Percentiles rank a stretch among this genome's conserved stretches.
phyloP scores from a whole-genome alignment of 495 filamentous ascomycete genomes.

The Penicillium bovifimosum region DNA sequence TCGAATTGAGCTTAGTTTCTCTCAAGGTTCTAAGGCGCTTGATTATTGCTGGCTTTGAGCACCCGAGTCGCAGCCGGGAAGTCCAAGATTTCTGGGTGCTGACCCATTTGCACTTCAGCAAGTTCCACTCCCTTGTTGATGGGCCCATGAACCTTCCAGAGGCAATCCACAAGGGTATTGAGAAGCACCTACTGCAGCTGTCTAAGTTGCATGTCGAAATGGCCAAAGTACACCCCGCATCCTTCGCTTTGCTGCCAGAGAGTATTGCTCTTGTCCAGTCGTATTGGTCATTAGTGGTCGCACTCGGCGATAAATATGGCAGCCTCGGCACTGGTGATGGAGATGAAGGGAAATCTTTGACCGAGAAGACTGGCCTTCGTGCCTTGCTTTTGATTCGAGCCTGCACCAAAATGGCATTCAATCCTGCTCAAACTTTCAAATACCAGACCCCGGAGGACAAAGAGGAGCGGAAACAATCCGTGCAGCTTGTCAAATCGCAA shows the following conservation, averaged over 20 bases:
- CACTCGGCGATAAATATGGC: slow-evolving; percentile 65
- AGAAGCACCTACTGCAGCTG: slow-evolving; percentile 82
- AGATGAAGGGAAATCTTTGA: slow-evolving; percentile 49
- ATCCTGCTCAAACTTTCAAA: slow-evolving; percentile 71
- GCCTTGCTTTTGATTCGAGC: slow-evolving; percentile 77
- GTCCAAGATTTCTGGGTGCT: slow-evolving; percentile 73
- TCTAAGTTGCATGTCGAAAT: slow-evolving; percentile 89
- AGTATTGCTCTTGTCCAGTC: slow-evolving; percentile 66
- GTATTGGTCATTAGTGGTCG: slow-evolving; percentile 77
- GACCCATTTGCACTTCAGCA: slow-evolving; percentile 63
- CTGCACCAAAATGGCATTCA: slow-evolving; percentile 78
- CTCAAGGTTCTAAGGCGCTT: slow-evolving; percentile 78
- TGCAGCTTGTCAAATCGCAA: slow-evolving; percentile 58
- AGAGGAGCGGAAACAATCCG: slow-evolving; percentile 60
- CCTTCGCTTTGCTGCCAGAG: slow-evolving; percentile 74
- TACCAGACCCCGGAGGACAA: slow-evolving; percentile 67
- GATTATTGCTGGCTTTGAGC: slow-evolving; percentile 73
- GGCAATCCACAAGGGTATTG: slow-evolving; percentile 49
- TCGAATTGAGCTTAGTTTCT: slow-evolving; percentile 69
- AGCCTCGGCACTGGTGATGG: slow-evolving; percentile 47
- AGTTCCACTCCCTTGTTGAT: slow-evolving; percentile 49
- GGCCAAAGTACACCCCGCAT: slow-evolving; percentile 64
- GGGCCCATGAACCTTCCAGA: slow-evolving; percentile 23
- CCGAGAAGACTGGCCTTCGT: slow-evolving; percentile 73
- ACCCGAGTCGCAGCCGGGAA: slow-evolving; percentile 68